These are phyloP conservation scores for Cadophora sp. DNA, from an alignment of 2,329 filamentous ascomycete genomes.

Conservation along the genomic window DNA sequence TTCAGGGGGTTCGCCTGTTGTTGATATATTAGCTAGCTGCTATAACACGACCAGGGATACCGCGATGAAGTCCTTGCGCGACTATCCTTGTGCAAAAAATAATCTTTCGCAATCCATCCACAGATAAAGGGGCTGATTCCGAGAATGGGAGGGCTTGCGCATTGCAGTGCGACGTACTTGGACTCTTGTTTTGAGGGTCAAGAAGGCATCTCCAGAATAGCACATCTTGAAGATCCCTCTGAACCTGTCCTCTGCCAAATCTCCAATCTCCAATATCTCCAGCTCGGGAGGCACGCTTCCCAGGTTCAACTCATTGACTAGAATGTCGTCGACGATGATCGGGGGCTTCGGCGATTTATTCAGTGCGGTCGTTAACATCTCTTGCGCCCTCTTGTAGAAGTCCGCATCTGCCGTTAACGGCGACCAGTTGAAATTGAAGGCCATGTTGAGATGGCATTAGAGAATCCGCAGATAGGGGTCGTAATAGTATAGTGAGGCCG, in stretches of 20 bases:
- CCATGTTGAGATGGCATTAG: slow-evolving; percentile 65
- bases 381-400: slow-evolving; percentile 88
- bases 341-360: slow-evolving; percentile 98
- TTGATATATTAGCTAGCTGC: slow-evolving; percentile 57
- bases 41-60: slow-evolving; percentile 39
- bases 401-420: slow-evolving; percentile 93
- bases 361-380: slow-evolving; percentile 91
- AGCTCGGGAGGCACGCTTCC: slow-evolving; percentile 93
- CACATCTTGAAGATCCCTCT: slow-evolving; percentile 99
- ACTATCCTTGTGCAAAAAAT: slow-evolving; percentile 43
- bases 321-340: slow-evolving; percentile 99
- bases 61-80: slow-evolving; percentile 32
- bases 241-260: slow-evolving; percentile 95
- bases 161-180: slow-evolving; percentile 65
- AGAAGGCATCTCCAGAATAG: slow-evolving; percentile 92
- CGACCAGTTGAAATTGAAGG: slow-evolving; percentile 99
- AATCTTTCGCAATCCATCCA: slow-evolving; percentile 32
- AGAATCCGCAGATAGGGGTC: slow-evolving; percentile 9
- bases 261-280: slow-evolving; percentile 97
- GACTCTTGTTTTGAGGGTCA: slow-evolving; percentile 94
- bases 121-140: slow-evolving; percentile 18
- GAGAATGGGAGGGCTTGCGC: slow-evolving; percentile 16
- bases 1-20: slow-evolving; percentile 89
- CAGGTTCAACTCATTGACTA: slow-evolving; percentile 96
- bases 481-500: neutral